Evolutionary conservation across 31 red algal genomes (phyloP).

Genomic region (Endocladia muricata): DNA sequence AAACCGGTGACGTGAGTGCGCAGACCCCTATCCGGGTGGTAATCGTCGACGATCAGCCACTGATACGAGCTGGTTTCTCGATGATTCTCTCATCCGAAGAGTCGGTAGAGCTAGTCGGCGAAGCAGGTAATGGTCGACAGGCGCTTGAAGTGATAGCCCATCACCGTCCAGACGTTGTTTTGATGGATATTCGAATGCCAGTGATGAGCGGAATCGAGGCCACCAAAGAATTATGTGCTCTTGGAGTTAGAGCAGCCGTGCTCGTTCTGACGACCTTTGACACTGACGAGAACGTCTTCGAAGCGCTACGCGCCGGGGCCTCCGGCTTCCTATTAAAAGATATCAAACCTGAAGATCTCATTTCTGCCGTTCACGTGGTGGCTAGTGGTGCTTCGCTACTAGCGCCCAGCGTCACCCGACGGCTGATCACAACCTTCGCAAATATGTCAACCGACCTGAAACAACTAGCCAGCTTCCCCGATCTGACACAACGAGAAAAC

Average conservation of each 20-base stretch:
- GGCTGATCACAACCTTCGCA: neutral
- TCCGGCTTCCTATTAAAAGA: slow-evolving; percentile 3
- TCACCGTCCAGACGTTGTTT: neutral
- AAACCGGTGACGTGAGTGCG: too few relatives aligned
- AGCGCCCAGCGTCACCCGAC: neutral
- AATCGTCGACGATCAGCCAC: too few relatives aligned
- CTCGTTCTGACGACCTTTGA: slow-evolving; percentile 8
- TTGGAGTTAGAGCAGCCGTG: neutral
- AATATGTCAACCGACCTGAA: too few relatives aligned
- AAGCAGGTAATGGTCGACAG: neutral
- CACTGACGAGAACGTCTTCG: slow-evolving; percentile 2
- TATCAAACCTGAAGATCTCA: neutral
- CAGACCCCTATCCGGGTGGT: too few relatives aligned
- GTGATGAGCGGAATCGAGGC: neutral
- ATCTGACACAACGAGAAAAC: too few relatives aligned
- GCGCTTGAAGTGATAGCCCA: neutral
- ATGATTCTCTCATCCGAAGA: too few relatives aligned
- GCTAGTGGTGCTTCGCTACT: neutral
- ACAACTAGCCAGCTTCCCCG: too few relatives aligned
- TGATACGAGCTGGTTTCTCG: too few relatives aligned
- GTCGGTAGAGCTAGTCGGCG: too few relatives aligned
- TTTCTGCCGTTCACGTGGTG: neutral
- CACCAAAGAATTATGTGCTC: neutral
- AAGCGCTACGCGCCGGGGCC: neutral
- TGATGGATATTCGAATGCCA: slow-evolving; percentile 13